phyloP scores from a whole-genome alignment of 179 eudicot species.

The Carnegiea gigantea region DNA sequence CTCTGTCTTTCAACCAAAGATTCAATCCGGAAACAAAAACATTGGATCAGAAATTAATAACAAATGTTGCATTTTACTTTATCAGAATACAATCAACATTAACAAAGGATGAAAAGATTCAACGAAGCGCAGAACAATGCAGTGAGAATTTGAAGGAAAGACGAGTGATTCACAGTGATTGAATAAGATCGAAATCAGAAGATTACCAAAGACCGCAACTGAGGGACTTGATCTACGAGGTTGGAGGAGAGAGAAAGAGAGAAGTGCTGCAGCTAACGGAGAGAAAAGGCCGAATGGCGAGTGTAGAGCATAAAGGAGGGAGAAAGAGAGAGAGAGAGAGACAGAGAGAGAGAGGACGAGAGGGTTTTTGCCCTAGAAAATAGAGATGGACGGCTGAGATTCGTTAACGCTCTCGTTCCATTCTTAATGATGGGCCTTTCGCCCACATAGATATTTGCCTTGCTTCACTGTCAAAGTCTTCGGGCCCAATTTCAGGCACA shows the following conservation, averaged over 20 bases:
- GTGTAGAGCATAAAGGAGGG: slow-evolving; percentile 19
- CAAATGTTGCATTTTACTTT: background rate
- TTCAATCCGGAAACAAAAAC: background rate
- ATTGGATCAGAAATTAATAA: background rate
- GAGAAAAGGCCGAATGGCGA: background rate
- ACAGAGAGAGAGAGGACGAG: background rate
- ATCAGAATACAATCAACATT: background rate
- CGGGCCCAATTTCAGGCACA: background rate
- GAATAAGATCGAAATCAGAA: background rate
- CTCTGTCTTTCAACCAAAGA: too few species aligned
- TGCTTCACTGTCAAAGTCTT: background rate
- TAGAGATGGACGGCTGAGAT: slow-evolving; percentile 15
- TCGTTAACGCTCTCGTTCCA: too few species aligned
- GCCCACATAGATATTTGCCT: background rate
- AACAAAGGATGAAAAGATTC: background rate
- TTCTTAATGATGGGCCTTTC: background rate
- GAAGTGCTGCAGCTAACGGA: slow-evolving; percentile 11
- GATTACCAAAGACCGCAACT: background rate
- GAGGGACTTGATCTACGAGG: background rate
- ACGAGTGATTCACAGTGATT: background rate
- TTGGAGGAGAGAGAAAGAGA: background rate
- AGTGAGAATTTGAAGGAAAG: background rate
- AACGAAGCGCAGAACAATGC: background rate
- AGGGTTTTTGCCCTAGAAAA: slow-evolving; percentile 1
- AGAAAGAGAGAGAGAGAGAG: background rate